These are phyloP conservation scores for Monascus ruber DNA, from an alignment of 2,329 filamentous ascomycete species.

Conservation along the genomic window DNA sequence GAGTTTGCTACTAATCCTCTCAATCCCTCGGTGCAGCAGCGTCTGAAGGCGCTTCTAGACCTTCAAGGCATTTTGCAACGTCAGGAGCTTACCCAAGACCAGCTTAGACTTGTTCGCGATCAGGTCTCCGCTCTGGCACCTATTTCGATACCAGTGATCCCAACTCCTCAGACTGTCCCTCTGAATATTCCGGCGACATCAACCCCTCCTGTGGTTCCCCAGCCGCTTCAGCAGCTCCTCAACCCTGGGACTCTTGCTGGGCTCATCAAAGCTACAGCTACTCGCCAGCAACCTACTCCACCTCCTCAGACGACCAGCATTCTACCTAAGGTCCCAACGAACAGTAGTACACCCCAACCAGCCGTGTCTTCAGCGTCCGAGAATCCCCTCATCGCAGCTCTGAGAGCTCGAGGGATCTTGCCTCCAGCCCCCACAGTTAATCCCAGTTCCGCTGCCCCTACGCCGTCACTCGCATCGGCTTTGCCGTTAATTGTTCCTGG, in stretches of 20 bases:
- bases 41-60: conserved; percentile 73
- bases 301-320: conserved; percentile 36
- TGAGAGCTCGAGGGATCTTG: conserved; percentile 59
- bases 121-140: conserved; percentile 68
- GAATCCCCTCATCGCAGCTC: conserved; percentile 52
- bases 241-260: conserved; percentile 34
- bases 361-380: conserved; percentile 36
- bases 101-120: conserved; percentile 72
- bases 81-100: conserved; percentile 66
- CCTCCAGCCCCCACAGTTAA: conserved; percentile 33
- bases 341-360: conserved; percentile 43
- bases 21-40: conserved; percentile 64
- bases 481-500: conserved; percentile 31
- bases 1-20: conserved; percentile 66
- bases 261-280: conserved; percentile 33
- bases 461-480: conserved; percentile 25
- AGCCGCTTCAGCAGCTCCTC: conserved; percentile 26
- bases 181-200: conserved; percentile 10
- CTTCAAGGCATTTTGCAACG: conserved; percentile 69
- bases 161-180: conserved; percentile 7
- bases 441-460: conserved; percentile 22
- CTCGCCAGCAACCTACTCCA: conserved; percentile 29
- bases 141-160: conserved; percentile 26
- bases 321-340: conserved; percentile 45
- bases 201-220: conserved; percentile 26